Base-by-base conservation (phyloP, 225 moss, liverwort and hornwort genomes). In the Pseudisothecium myosuroides region DNA sequence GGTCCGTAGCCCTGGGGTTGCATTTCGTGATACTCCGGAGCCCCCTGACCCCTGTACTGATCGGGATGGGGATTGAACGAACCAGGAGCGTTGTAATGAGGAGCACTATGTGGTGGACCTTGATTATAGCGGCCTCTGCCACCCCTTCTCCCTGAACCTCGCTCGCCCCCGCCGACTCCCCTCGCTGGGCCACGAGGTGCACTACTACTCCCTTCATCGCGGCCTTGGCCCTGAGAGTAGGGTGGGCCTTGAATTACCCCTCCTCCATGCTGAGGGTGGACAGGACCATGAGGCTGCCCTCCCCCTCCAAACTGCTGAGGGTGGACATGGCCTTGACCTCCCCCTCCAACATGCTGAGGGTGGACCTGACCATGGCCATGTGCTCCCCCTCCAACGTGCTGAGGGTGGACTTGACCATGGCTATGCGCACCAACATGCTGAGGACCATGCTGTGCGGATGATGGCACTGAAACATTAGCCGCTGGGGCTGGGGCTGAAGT, bases 121-220 rank as follows among this genome's bases (percentile, higher is more conserved):
- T 90, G 90, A 80, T 88, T 88, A n/a, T 83, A 93, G 37, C 92
- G 93, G 39, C 92, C 94, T 76, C 94, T 91, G n/a, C 94, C 93
- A 49, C 98, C 93, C 18, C 94, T 93, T 49, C 96, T 91, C 20
- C 95, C 96, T 41, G 93, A 84, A 21, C 94, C 94, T 90, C 94
- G 23, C 85, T 93, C 90, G 73, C 92, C 82, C 90, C 93, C 91
- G 19, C 90, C 92, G 19, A 87, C 90, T 62, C 98, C 96, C 75
- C 93, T 93, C 45, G 93, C 87, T 60, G 80, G 62, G 55, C 95
- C 89, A 49, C 85, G 91, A 74, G 91, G 89, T 39, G 23, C 89
- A 55, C 80, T 88, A n/a, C 80, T 85, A 14, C 79, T 66, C 37
- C 45, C 63, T 54, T 91, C 93, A 11, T 91, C 92, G 19, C 91